phyloP scores from a whole-genome alignment of 495 filamentous ascomycete species.

The Hypoxylon subgilvum region DNA sequence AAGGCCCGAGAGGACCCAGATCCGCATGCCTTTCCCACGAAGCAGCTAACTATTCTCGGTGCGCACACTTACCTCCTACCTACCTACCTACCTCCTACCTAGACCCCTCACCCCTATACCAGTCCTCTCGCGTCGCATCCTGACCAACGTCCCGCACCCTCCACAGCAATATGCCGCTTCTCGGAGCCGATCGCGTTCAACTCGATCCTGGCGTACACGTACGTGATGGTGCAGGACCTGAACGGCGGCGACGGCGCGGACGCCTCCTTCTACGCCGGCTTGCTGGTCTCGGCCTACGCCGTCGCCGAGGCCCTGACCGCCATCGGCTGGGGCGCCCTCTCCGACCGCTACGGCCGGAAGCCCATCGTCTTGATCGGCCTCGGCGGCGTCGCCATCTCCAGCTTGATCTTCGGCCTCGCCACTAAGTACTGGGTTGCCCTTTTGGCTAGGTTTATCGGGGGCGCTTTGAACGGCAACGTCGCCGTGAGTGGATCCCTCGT shows the following conservation, averaged over 20 bases:
- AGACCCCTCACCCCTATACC: too few species aligned
- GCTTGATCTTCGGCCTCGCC: slow-evolving; percentile 85
- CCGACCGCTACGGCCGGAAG: slow-evolving; percentile 82
- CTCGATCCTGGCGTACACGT: slow-evolving; percentile 93
- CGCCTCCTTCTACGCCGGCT: slow-evolving; percentile 82
- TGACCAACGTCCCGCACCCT: slow-evolving; percentile 1
- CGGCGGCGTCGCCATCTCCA: slow-evolving; percentile 81
- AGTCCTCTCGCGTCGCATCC: not conserved
- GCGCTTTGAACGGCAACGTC: slow-evolving; percentile 77
- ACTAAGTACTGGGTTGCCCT: slow-evolving; percentile 75
- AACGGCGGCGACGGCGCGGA: slow-evolving; percentile 69
- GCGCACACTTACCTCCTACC: slow-evolving; percentile 10
- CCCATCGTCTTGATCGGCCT: slow-evolving; percentile 80
- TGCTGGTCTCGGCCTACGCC: slow-evolving; percentile 88
- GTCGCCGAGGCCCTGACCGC: slow-evolving; percentile 84
- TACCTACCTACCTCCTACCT: not conserved
- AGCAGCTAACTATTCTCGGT: slow-evolving; percentile 45
- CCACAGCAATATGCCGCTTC: slow-evolving; percentile 78
- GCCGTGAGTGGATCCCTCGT: slow-evolving; percentile 27
- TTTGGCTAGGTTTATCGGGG: slow-evolving; percentile 79
- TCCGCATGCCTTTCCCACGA: slow-evolving; percentile 40
- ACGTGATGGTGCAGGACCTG: slow-evolving; percentile 88
- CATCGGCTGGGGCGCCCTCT: slow-evolving; percentile 82
- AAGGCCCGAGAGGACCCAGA: slow-evolving; percentile 12
- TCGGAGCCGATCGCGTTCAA: slow-evolving; percentile 97